phyloP scores from a whole-genome alignment of 306 rosid species.

The Acacia crassicarpa region DNA sequence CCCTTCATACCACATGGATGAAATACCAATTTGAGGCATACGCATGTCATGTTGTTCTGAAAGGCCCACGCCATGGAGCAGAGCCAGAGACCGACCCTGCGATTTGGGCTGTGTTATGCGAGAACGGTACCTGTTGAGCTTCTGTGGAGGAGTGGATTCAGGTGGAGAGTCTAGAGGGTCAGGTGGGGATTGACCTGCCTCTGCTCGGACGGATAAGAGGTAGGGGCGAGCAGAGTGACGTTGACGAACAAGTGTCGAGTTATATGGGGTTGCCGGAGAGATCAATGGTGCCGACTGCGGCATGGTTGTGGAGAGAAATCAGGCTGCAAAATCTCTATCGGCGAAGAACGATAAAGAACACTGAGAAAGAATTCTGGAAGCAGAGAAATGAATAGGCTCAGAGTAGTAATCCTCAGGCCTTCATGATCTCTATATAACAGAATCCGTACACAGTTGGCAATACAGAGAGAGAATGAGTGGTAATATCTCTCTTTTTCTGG shows the following conservation, averaged over 20 bases:
- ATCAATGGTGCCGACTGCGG: too few species aligned
- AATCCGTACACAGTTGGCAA: too few species aligned
- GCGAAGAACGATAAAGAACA: too few species aligned
- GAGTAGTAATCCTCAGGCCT: too few species aligned
- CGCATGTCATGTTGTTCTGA: slow-evolving; percentile 71
- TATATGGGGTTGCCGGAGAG: too few species aligned
- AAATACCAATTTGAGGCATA: slow-evolving; percentile 81
- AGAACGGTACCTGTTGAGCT: slow-evolving; percentile 80
- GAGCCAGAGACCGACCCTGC: slow-evolving; percentile 85
- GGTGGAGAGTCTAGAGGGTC: slow-evolving; percentile 26
- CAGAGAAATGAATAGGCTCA: too few species aligned
- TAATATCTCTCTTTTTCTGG: too few species aligned
- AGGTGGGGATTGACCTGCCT: not conserved
- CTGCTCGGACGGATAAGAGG: slow-evolving; percentile 15
- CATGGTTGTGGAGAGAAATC: too few species aligned
- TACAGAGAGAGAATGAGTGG: too few species aligned
- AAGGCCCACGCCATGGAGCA: slow-evolving; percentile 88
- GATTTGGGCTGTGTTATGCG: slow-evolving; percentile 82
- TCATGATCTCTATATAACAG: too few species aligned
- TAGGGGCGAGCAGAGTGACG: not conserved
- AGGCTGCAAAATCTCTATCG: too few species aligned
- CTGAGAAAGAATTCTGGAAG: too few species aligned
- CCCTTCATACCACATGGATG: slow-evolving; percentile 93
- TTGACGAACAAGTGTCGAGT: not conserved
- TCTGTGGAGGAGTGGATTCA: slow-evolving; percentile 8